These are phyloP conservation scores for Usnea hakonensis DNA, from an alignment of 495 filamentous ascomycete genomes.

Conservation along the genomic window DNA sequence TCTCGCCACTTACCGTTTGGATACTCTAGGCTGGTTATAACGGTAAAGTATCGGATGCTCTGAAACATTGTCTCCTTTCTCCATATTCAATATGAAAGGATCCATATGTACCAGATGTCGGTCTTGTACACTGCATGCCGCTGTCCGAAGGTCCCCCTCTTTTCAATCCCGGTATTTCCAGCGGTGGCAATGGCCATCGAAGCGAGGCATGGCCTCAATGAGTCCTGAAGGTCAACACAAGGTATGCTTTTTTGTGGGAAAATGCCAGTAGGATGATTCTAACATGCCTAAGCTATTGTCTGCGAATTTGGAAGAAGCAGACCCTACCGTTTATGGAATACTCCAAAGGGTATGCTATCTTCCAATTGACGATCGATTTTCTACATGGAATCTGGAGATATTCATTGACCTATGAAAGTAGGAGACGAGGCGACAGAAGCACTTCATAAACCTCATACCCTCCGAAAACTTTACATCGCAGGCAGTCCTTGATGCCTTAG, in stretches of 20 bases:
- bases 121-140: constrained; percentile 3
- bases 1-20: not conserved
- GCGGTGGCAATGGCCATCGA: constrained; percentile 25
- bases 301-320: constrained; percentile 69
- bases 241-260: constrained; percentile 32
- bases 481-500: constrained; percentile 89
- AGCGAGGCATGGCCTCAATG: constrained; percentile 42
- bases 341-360: constrained; percentile 66
- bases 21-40: not conserved
- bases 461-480: constrained; percentile 99
- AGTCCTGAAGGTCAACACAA: constrained; percentile 57
- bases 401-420: constrained; percentile 29
- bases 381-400: not conserved
- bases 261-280: constrained; percentile 9
- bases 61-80: not conserved
- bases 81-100: constrained; percentile 5
- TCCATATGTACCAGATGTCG: constrained; percentile 15
- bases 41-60: not conserved
- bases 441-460: constrained; percentile 97
- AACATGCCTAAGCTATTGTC: constrained; percentile 59
- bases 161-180: not conserved
- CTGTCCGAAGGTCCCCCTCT: constrained; percentile 4
- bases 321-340: constrained; percentile 79
- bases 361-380: not conserved
- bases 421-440: constrained; percentile 93